Evolutionary conservation across 2,329 filamentous ascomycete genomes (phyloP), one percentile per base, ranked within the genome.

Genomic region (Phaeosphaeriaceae sp.): DNA sequence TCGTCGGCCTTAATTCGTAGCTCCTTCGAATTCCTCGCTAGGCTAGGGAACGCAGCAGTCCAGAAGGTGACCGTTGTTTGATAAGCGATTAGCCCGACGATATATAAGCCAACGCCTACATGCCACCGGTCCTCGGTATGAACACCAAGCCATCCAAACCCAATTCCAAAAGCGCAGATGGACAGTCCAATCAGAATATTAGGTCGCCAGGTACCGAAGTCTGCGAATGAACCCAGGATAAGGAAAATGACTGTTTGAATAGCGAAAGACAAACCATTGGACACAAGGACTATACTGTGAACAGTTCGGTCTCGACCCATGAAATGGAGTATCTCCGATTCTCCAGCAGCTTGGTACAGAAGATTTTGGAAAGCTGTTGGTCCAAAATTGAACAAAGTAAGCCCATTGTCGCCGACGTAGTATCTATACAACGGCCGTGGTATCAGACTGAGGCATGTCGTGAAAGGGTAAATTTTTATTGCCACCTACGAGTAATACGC

Each of bases 11-110:
- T 81, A 44, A 78, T 78, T 20, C 82, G 74, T 62, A 85, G 71
- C 18, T 80, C 74, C 1, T 67, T 61, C 1, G 80, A 82, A 56
- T 85, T 84, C 6, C 82, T 70, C 4, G 83, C 81, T 6, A 86
- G 70, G 0, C 81, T 77, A 3, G 83, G 82, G 48, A 85, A 85
- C 0, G 86, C 84, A 0, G 86, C 67, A 2, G 84, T 87, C 84
- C 85, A 88, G 66, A 87, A 88, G 0, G 86, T 88, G 40, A 88
- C 74, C 0, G 83, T 86, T 2, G 86, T 81, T 68, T 88, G 85
- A 58, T 88, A 88, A 1, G 81, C 81, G 54, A 89, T 85, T 34
- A 88, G 67, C 2, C 85, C 86, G 13, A 87, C 80, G 46, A 88
- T 85, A 65, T 89, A 89, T 3, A 89, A 67, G 0, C 80, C 86